phyloP scores from a whole-genome alignment of 1,284 basidiomycete genomes.

The Cryptococcus deneoformans region DNA sequence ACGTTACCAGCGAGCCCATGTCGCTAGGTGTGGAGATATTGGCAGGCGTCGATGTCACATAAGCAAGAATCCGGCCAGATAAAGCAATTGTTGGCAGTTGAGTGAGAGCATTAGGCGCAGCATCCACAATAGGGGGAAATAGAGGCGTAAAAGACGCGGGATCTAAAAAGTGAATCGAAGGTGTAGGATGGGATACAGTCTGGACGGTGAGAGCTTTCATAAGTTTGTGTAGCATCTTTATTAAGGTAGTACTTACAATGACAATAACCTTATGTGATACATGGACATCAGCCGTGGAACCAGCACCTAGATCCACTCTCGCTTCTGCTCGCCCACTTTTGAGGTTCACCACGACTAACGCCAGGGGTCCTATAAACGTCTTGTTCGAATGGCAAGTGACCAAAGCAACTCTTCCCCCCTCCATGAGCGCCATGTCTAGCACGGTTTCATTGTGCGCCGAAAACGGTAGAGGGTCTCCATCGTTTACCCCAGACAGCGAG shows the following conservation, averaged over 20 bases:
- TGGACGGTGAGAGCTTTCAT: constrained; percentile 5
- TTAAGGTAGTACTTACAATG: constrained; percentile 22
- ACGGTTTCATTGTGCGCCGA: neutral
- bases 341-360: constrained; percentile 26
- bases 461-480: too few relatives aligned
- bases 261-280: constrained; percentile 22
- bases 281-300: constrained; percentile 17
- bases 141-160: constrained; percentile 19
- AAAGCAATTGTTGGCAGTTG: constrained; percentile 27
- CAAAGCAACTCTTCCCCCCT: constrained; percentile 2
- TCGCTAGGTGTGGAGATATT: constrained; percentile 25
- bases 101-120: constrained; percentile 16
- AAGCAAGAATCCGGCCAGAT: constrained; percentile 36
- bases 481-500: too few relatives aligned
- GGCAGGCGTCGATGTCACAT: constrained; percentile 25
- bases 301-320: constrained; percentile 30
- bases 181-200: constrained; percentile 28
- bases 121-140: neutral
- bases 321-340: constrained; percentile 23
- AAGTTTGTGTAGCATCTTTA: too few relatives aligned
- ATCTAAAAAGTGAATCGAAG: constrained; percentile 29
- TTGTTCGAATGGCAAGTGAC: neutral
- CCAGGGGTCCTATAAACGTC: constrained; percentile 8
- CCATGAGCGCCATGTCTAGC: constrained; percentile 7
- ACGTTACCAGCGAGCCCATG: constrained; percentile 34